phyloP scores from a whole-genome alignment of 148 eudicot species.

The Rhododendron molle region DNA sequence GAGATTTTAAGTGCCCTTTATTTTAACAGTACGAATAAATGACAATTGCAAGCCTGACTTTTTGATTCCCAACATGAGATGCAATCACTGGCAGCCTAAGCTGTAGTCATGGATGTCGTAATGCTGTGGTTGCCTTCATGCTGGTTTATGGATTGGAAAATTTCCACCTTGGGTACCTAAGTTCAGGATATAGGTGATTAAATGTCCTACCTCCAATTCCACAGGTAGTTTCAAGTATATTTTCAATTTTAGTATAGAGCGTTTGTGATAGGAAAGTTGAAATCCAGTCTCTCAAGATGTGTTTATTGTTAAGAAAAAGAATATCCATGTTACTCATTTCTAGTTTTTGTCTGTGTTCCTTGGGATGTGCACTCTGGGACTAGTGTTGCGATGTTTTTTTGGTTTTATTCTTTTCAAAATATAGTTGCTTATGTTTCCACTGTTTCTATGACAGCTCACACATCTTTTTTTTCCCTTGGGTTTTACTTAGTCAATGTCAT shows the following conservation, averaged over 20 bases:
- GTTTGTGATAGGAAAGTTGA: neutral
- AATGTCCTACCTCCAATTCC: neutral
- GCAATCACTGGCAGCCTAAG: too few relatives aligned
- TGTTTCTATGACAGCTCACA: neutral
- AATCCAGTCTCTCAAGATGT: neutral
- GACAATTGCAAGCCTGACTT: too few relatives aligned
- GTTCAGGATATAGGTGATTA: too few relatives aligned
- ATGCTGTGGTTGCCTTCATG: too few relatives aligned
- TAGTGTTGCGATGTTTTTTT: neutral
- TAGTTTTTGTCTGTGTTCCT: neutral
- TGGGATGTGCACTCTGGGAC: neutral
- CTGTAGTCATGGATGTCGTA: too few relatives aligned
- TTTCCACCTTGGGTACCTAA: too few relatives aligned
- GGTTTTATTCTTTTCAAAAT: neutral
- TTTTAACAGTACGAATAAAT: too few relatives aligned
- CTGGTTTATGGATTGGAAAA: too few relatives aligned
- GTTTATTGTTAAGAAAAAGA: neutral
- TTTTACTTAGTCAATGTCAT: slow-evolving; percentile 92
- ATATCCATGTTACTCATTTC: neutral
- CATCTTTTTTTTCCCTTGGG: slow-evolving; percentile 36
- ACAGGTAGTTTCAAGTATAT: neutral
- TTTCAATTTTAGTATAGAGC: neutral
- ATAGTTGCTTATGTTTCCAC: neutral
- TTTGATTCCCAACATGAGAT: too few relatives aligned
- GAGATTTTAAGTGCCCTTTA: too few relatives aligned